Percentiles rank a stretch among this genome's conserved stretches.
These are phyloP conservation scores for Annulohypoxylon moriforme DNA, from an alignment of 495 filamentous ascomycete species.

Conservation along the genomic window DNA sequence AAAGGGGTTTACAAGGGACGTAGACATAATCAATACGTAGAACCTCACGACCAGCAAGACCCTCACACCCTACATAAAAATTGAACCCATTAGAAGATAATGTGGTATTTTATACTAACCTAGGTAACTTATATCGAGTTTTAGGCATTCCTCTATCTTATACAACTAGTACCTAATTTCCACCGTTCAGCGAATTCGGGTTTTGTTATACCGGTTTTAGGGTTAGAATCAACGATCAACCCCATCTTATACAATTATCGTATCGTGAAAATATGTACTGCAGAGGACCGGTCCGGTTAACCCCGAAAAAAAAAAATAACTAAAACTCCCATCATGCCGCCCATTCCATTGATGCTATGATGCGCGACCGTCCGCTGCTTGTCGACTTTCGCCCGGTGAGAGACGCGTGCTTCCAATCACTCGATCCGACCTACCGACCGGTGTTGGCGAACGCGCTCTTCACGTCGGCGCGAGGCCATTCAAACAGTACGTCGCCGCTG, in stretches of 20 bases:
- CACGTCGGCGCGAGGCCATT: constrained; percentile 66
- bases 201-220: not conserved
- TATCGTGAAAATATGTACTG: constrained; percentile 44
- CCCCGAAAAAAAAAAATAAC: not conserved
- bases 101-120: constrained; percentile 11
- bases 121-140: not conserved
- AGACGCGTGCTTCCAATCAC: constrained; percentile 43
- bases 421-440: constrained; percentile 54
- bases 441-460: constrained; percentile 59
- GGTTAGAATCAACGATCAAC: constrained; percentile 1
- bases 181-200: not conserved
- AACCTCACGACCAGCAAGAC: too few species aligned
- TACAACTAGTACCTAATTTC: constrained; percentile 5
- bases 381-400: constrained; percentile 35
- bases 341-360: constrained; percentile 31
- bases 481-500: constrained; percentile 64
- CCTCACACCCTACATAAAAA: not conserved
- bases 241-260: constrained; percentile 43
- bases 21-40: too few species aligned
- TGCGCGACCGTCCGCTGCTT: constrained; percentile 30
- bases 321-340: constrained; percentile 41
- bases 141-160: constrained; percentile 12
- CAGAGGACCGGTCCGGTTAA: too few species aligned
- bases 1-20: too few species aligned
- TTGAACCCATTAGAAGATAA: not conserved